Evolutionary conservation across 805 yeast genomes (phyloP).

Genomic region (Wickerhamiella spandovensis): DNA sequence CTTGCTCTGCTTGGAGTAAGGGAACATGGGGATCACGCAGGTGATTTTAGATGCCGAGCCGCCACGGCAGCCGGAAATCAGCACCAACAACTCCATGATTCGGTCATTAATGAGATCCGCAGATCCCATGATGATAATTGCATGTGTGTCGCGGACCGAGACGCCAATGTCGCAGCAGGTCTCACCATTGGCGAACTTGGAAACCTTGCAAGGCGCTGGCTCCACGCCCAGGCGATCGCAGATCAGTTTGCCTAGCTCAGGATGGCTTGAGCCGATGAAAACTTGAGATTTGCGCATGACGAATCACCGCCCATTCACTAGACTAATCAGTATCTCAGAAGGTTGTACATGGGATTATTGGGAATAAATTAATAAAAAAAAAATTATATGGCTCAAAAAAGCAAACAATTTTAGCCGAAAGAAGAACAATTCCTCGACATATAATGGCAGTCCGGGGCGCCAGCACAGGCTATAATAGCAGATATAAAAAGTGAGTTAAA

Average conservation of each 20-base stretch:
- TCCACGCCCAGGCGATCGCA: constrained; percentile 85
- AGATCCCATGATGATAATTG: constrained; percentile 83
- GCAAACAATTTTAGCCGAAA: too few species aligned
- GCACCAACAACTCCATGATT: constrained; percentile 87
- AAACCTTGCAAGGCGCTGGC: constrained; percentile 83
- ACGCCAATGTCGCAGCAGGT: constrained; percentile 92
- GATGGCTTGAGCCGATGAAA: constrained; percentile 93
- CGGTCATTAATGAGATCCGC: constrained; percentile 81
- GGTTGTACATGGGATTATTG: too few species aligned
- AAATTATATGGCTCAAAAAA: too few species aligned
- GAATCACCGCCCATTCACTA: background rate
- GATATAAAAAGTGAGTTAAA: too few species aligned
- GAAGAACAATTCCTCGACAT: too few species aligned
- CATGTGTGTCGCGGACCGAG: constrained; percentile 93
- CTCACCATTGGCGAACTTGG: constrained; percentile 94
- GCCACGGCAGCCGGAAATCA: constrained; percentile 91
- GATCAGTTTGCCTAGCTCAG: constrained; percentile 79
- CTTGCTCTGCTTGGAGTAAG: constrained; percentile 92
- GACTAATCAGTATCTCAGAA: background rate
- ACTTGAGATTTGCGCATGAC: constrained; percentile 95
- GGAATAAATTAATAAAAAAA: too few species aligned
- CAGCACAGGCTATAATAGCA: too few species aligned
- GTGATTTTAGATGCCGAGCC: constrained; percentile 97
- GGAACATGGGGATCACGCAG: constrained; percentile 95
- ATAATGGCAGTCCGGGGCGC: too few species aligned